phyloP scores from a whole-genome alignment of 768 basidiomycete genomes.

The Mycena pura region DNA sequence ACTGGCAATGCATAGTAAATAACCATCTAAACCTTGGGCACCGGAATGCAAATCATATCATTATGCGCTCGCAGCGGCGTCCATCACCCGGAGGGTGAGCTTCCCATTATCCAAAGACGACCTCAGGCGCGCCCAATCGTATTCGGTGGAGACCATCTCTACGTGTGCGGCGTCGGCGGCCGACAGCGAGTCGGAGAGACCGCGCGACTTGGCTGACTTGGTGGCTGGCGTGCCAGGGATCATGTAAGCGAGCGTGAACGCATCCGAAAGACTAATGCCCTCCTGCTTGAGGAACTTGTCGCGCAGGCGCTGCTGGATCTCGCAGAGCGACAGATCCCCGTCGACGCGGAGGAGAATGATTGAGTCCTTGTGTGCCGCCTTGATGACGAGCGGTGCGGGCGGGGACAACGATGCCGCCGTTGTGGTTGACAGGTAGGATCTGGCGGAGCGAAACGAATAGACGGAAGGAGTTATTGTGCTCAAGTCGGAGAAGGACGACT shows the following conservation, averaged over 20 bases:
- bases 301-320: constrained; percentile 63
- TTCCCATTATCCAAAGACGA: constrained; percentile 54
- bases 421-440: constrained; percentile 37
- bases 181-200: constrained; percentile 43
- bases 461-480: constrained; percentile 41
- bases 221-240: constrained; percentile 39
- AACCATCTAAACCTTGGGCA: neutral
- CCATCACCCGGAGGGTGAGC: constrained; percentile 63
- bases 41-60: neutral
- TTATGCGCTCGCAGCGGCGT: constrained; percentile 31
- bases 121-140: constrained; percentile 65
- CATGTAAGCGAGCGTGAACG: constrained; percentile 63
- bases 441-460: constrained; percentile 30
- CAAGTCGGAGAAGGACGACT: constrained; percentile 23
- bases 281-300: constrained; percentile 74
- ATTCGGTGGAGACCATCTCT: constrained; percentile 57
- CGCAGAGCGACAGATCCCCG: constrained; percentile 52
- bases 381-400: constrained; percentile 53
- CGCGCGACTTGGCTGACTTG: constrained; percentile 31
- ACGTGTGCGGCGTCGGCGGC: constrained; percentile 42
- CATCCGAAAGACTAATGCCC: constrained; percentile 55
- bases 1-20: neutral
- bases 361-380: constrained; percentile 66
- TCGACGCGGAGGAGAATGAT: constrained; percentile 68
- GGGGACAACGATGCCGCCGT: constrained; percentile 4